phyloP scores from a whole-genome alignment of 208 protist species.

The Leishmania tropica region DNA sequence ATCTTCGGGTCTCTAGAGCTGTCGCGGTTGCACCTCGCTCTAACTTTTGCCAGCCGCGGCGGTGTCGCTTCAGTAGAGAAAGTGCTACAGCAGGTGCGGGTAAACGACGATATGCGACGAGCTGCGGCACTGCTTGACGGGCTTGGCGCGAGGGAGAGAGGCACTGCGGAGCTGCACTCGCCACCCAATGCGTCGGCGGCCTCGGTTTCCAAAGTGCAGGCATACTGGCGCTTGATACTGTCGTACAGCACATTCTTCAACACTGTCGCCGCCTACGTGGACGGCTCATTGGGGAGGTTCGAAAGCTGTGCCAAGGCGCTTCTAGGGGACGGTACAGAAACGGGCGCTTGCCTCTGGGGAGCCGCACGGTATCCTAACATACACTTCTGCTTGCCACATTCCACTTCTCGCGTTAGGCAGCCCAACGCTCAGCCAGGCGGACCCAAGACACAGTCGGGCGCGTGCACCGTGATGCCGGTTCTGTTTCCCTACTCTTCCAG shows the following conservation, averaged over 20 bases:
- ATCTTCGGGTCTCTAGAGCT: constrained; percentile 36
- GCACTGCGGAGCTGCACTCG: constrained; percentile 9
- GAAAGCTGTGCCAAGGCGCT: constrained; percentile 26
- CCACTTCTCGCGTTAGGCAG: background rate
- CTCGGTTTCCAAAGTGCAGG: constrained; percentile 8
- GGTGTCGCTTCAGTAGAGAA: constrained; percentile 13
- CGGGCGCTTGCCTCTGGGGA: constrained; percentile 23
- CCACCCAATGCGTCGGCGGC: background rate
- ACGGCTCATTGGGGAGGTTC: constrained; percentile 22
- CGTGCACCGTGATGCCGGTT: constrained; percentile 15
- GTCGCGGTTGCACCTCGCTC: constrained; percentile 20
- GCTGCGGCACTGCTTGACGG: constrained; percentile 19
- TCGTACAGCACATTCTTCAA: constrained; percentile 52
- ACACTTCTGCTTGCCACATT: constrained; percentile 31
- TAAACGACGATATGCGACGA: constrained; percentile 8
- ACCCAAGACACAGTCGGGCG: background rate
- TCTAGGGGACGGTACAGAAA: constrained; percentile 15
- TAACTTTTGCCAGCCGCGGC: constrained; percentile 15
- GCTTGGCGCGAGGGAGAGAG: constrained; percentile 7
- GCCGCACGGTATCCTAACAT: constrained; percentile 37
- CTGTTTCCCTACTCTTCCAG: constrained; percentile 20
- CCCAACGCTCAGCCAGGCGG: too few species aligned
- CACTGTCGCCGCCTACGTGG: constrained; percentile 29
- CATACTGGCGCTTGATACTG: constrained; percentile 21
- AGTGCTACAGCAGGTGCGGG: background rate